Percentiles rank a stretch among this genome's conserved stretches.
Conservation (phyloP, 768 basidiomycete genomes). For the Daedaleopsis sinensis region DNA sequence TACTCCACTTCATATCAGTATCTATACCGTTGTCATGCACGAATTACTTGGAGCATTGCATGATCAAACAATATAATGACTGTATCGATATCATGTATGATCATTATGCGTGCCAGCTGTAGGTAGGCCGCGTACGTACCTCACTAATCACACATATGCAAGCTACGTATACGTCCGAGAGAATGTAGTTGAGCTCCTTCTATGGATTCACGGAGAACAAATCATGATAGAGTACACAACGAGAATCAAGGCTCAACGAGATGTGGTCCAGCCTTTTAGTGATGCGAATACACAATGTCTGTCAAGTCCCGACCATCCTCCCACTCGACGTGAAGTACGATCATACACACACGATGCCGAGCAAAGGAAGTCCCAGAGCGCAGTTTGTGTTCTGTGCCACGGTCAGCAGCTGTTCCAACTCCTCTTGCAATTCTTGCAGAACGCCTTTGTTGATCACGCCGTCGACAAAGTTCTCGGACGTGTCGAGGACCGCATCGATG, state of each 20-base stretch:
- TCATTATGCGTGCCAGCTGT: too few relatives aligned
- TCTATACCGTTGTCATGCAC: background rate
- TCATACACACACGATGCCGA: constrained; percentile 23
- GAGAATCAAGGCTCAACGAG: constrained; percentile 7
- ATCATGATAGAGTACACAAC: background rate
- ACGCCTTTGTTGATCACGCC: constrained; percentile 39
- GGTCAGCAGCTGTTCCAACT: background rate
- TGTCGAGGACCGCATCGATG: constrained; percentile 53
- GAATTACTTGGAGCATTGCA: background rate
- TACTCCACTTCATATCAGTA: background rate
- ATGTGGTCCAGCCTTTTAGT: constrained; percentile 14
- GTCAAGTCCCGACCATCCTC: background rate
- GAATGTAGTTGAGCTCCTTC: too few relatives aligned
- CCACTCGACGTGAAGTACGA: background rate
- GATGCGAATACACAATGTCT: background rate
- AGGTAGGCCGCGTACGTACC: too few relatives aligned
- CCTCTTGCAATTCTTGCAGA: background rate
- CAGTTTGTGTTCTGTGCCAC: constrained; percentile 24
- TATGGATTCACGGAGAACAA: background rate
- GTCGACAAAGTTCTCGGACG: constrained; percentile 52
- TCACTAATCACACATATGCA: too few relatives aligned
- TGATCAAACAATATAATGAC: too few relatives aligned
- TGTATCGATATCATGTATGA: too few relatives aligned
- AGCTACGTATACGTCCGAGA: too few relatives aligned
- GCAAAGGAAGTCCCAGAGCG: constrained; percentile 25